These are phyloP conservation scores for Kuraishia cidri DNA, from an alignment of 805 yeast species.

Conservation along the genomic window DNA sequence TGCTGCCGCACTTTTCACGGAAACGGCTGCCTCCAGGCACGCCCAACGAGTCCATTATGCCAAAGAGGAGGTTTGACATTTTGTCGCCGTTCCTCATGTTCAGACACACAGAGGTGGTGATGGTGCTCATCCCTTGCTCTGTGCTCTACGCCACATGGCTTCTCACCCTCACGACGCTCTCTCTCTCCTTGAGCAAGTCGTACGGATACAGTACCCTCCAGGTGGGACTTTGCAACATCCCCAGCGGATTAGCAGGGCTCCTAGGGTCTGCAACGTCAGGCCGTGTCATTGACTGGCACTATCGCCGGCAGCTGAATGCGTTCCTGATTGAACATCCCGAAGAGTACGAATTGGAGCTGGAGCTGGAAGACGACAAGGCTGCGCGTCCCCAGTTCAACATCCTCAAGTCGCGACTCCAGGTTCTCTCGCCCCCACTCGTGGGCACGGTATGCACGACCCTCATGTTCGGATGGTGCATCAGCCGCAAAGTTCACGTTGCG, in stretches of 20 bases:
- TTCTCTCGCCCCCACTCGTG: conserved; percentile 30
- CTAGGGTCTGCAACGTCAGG: conserved; percentile 56
- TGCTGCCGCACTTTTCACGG: background rate
- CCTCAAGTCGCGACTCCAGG: conserved; percentile 43
- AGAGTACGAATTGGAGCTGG: too few relatives aligned
- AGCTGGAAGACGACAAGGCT: too few relatives aligned
- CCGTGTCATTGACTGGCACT: conserved; percentile 40
- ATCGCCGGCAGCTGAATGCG: conserved; percentile 24
- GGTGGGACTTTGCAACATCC: conserved; percentile 66
- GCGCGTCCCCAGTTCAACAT: conserved; percentile 39
- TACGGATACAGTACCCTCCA: conserved; percentile 45
- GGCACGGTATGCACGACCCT: conserved; percentile 29
- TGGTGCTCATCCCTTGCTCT: conserved; percentile 48
- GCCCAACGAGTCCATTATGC: conserved; percentile 1
- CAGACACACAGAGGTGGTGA: conserved; percentile 30
- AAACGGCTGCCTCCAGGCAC: background rate
- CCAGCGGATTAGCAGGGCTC: conserved; percentile 64
- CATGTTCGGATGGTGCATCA: conserved; percentile 70
- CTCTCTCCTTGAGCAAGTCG: conserved; percentile 38
- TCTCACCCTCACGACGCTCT: conserved; percentile 54
- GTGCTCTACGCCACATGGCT: conserved; percentile 66
- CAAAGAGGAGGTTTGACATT: conserved; percentile 13
- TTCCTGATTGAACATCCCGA: conserved; percentile 16
- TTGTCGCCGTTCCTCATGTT: conserved; percentile 34
- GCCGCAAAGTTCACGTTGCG: conserved; percentile 34